These are phyloP conservation scores for Selaginella tamariscina DNA, from an alignment of 75 land plant species.

Conservation along the genomic window DNA sequence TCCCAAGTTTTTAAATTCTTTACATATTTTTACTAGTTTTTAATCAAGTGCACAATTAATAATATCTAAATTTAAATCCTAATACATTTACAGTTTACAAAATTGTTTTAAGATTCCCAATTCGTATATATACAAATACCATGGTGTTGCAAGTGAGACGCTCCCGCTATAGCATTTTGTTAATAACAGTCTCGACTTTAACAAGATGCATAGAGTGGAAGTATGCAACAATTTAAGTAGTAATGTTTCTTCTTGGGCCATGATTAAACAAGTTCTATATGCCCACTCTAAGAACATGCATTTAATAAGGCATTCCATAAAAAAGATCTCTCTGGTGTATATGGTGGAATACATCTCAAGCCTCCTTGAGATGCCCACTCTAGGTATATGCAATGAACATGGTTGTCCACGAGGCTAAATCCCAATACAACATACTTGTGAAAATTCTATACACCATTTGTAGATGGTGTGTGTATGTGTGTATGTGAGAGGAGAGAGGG, in stretches of 20 bases:
- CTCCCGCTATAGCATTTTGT: not conserved
- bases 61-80: too few relatives aligned
- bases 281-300: not conserved
- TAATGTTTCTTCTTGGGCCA: not conserved
- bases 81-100: too few relatives aligned
- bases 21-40: too few relatives aligned
- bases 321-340: not conserved
- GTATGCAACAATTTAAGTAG: not conserved
- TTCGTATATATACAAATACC: not conserved
- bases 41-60: too few relatives aligned
- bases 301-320: not conserved
- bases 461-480: too few relatives aligned
- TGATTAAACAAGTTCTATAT: not conserved
- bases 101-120: not conserved
- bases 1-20: too few relatives aligned
- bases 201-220: not conserved
- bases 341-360: not conserved
- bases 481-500: too few relatives aligned
- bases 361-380: not conserved
- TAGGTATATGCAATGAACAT: not conserved
- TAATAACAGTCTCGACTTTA: not conserved
- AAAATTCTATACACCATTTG: not conserved
- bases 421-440: not conserved
- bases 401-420: not conserved
- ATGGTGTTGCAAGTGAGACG: not conserved